Percentiles rank a stretch among this genome's conserved stretches.
Conservation (phyloP, 2,329 filamentous ascomycete genomes). For the Arthrinium phaeospermum region DNA sequence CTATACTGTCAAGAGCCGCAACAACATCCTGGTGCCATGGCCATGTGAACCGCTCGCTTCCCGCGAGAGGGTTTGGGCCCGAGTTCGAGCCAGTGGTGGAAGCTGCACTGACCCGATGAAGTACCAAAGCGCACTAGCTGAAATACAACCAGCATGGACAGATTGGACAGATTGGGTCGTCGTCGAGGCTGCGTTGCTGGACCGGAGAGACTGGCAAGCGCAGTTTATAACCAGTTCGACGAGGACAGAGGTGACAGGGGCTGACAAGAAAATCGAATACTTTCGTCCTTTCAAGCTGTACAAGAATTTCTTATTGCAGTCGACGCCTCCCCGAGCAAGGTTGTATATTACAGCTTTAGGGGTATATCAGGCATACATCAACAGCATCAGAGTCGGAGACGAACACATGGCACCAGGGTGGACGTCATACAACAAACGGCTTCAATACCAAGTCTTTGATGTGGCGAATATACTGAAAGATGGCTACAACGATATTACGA, state of each 20-base stretch:
- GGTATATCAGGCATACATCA: slow-evolving; percentile 53
- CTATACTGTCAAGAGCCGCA: neutral
- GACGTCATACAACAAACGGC: slow-evolving; percentile 55
- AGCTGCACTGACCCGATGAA: neutral
- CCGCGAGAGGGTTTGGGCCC: slow-evolving; percentile 39
- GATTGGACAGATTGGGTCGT: slow-evolving; percentile 38
- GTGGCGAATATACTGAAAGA: slow-evolving; percentile 47
- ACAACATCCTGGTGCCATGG: slow-evolving; percentile 52
- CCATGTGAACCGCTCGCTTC: slow-evolving; percentile 42
- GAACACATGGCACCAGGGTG: slow-evolving; percentile 56
- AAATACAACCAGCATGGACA: slow-evolving; percentile 27
- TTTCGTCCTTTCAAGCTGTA: neutral
- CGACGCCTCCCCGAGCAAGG: slow-evolving; percentile 33
- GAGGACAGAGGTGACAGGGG: neutral
- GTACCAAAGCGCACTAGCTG: neutral
- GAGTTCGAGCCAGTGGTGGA: slow-evolving; percentile 42
- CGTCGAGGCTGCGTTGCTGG: slow-evolving; percentile 44
- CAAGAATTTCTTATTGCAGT: neutral
- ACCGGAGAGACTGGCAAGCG: slow-evolving; percentile 37
- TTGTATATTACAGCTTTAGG: slow-evolving; percentile 55
- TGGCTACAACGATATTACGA: slow-evolving; percentile 47
- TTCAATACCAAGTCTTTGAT: slow-evolving; percentile 59
- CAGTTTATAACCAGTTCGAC: slow-evolving; percentile 33
- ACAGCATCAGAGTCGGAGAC: slow-evolving; percentile 48
- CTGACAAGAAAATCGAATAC: neutral